Evolutionary conservation across 345 rosid genomes (phyloP).

Genomic region (Toxicodendron radicans): DNA sequence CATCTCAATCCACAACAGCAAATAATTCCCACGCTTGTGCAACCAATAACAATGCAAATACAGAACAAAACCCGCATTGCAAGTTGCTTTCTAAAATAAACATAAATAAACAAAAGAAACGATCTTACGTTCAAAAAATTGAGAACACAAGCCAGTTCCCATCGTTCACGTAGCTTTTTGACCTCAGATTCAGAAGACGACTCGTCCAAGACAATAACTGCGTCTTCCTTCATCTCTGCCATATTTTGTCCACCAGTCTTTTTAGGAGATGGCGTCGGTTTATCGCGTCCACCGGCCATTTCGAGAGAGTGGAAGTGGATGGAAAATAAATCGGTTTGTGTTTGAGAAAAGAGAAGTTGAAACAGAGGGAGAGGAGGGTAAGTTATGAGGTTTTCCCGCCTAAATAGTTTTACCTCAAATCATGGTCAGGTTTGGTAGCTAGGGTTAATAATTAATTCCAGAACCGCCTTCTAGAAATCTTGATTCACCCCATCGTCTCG

Average conservation of each 20-base stretch:
- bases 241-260: slow-evolving; percentile 10
- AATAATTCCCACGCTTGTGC: background rate
- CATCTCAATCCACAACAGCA: background rate
- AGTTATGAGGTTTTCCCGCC: slow-evolving; percentile 31
- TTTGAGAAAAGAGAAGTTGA: no score
- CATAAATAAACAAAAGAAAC: background rate
- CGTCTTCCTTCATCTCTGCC: slow-evolving; percentile 16
- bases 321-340: no score
- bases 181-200: slow-evolving; percentile 39
- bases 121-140: slow-evolving; percentile 64
- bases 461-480: background rate
- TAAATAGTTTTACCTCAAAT: slow-evolving; percentile 18
- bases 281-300: slow-evolving; percentile 43
- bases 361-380: background rate
- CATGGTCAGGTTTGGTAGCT: slow-evolving; percentile 14
- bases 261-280: slow-evolving; percentile 16
- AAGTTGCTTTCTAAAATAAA: background rate
- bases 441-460: slow-evolving; percentile 24
- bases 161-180: slow-evolving; percentile 57
- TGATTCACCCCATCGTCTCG: background rate
- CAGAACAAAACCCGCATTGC: background rate
- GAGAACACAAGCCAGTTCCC: slow-evolving; percentile 95
- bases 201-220: slow-evolving; percentile 25
- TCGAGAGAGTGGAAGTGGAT: slow-evolving; percentile 7
- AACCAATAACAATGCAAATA: background rate